A percentile compares a stretch with the other conserved stretches of the same genome.
Evolutionary conservation across 106 monocot species (phyloP).

Genomic region (Alisma plantagoaquatica): DNA sequence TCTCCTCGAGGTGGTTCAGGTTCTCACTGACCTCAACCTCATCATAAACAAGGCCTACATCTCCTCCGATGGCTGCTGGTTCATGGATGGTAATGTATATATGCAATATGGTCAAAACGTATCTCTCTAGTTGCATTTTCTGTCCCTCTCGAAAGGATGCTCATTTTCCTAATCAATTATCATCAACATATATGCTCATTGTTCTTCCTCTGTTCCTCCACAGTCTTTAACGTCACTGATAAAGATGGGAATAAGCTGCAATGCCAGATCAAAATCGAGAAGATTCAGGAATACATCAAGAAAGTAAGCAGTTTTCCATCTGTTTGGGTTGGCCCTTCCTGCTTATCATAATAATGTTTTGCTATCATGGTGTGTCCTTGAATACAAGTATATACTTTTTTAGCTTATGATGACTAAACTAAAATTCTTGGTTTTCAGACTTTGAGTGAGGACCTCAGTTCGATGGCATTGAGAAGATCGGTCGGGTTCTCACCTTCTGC

Average conservation of each 20-base stretch:
- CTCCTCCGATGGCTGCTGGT: conserved; percentile 27
- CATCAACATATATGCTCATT: background rate
- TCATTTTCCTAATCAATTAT: background rate
- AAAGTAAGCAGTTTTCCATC: conserved; percentile 11
- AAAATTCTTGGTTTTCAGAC: conserved; percentile 9
- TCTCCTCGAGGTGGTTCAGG: conserved; percentile 28
- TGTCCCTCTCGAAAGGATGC: background rate
- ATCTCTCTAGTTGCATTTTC: background rate
- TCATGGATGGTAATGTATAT: conserved; percentile 28
- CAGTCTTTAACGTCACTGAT: conserved; percentile 33
- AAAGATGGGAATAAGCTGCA: conserved; percentile 25
- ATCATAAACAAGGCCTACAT: conserved; percentile 26
- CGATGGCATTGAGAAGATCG: conserved; percentile 5
- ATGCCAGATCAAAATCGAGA: conserved; percentile 18
- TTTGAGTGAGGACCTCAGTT: conserved; percentile 6
- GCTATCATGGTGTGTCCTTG: background rate
- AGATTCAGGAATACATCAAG: conserved; percentile 8
- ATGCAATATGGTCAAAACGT: too few species aligned
- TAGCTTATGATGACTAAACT: background rate
- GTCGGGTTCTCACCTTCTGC: background rate
- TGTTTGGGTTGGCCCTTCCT: too few species aligned
- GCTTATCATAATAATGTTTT: background rate
- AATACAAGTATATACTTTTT: background rate
- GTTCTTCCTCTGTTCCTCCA: background rate
- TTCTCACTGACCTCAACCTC: conserved; percentile 29